Percentiles rank a stretch among this genome's conserved stretches.
Evolutionary conservation across 176 grass and related monocot species (phyloP).

Genomic region (Musa schizocarpa): DNA sequence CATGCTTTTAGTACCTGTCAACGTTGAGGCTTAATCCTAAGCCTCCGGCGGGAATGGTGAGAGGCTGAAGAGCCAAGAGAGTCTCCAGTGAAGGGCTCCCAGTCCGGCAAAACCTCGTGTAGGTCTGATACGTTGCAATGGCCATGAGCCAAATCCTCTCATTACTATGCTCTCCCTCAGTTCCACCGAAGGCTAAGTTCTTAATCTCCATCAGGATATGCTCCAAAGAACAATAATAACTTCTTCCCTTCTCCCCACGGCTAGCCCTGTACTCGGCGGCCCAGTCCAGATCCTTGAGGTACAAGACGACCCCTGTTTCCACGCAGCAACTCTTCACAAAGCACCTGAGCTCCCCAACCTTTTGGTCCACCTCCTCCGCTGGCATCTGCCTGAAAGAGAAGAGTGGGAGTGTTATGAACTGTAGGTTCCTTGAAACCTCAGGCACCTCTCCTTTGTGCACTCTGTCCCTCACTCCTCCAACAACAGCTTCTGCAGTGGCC

Average conservation of each 20-base stretch:
- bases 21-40: slow-evolving; percentile 39
- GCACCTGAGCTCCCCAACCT: slow-evolving; percentile 40
- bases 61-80: slow-evolving; percentile 49
- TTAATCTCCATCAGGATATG: slow-evolving; percentile 74
- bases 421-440: slow-evolving; percentile 49
- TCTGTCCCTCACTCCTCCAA: slow-evolving; percentile 62
- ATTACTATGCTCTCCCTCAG: not conserved
- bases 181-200: slow-evolving; percentile 28
- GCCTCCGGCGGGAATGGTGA: slow-evolving; percentile 37
- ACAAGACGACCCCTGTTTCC: slow-evolving; percentile 46
- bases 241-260: slow-evolving; percentile 23
- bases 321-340: slow-evolving; percentile 43
- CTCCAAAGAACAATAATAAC: slow-evolving; percentile 57
- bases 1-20: slow-evolving; percentile 33
- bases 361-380: slow-evolving; percentile 52
- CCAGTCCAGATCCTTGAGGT: slow-evolving; percentile 63
- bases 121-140: slow-evolving; percentile 44
- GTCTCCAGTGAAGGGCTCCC: slow-evolving; percentile 58
- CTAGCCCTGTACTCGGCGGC: slow-evolving; percentile 45
- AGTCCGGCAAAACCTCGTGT: slow-evolving; percentile 32
- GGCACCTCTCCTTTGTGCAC: slow-evolving; percentile 52
- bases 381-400: slow-evolving; percentile 33
- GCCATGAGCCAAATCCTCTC: slow-evolving; percentile 64
- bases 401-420: slow-evolving; percentile 54
- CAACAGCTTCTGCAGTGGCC: slow-evolving; percentile 20